phyloP scores from a whole-genome alignment of 1,284 basidiomycete genomes.

The Crocinoboletus sp. region DNA sequence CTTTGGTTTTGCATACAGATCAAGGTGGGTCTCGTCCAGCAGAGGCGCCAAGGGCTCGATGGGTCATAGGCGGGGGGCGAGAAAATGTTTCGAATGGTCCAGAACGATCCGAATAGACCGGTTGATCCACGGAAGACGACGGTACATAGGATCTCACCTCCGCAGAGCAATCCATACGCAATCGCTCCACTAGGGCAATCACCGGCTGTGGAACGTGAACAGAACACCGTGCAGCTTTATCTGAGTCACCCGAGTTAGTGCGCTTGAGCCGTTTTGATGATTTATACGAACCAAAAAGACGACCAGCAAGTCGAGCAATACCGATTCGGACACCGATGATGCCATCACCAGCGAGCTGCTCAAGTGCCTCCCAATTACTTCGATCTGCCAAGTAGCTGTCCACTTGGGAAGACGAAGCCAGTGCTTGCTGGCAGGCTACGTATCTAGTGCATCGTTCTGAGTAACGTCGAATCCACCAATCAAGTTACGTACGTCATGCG shows the following conservation, averaged over 20 bases:
- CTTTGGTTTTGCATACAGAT: conserved; percentile 2
- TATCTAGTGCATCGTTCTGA: conserved; percentile 40
- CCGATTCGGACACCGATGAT: conserved; percentile 88
- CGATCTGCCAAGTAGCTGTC: conserved; percentile 49
- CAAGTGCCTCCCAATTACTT: conserved; percentile 50
- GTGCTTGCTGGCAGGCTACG: conserved; percentile 66
- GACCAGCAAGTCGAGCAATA: conserved; percentile 64
- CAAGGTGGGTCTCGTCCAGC: conserved; percentile 13
- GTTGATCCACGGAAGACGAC: conserved; percentile 14
- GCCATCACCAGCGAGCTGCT: conserved; percentile 58
- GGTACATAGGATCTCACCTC: conserved; percentile 47
- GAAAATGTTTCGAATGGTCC: conserved; percentile 32
- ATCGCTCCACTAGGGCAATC: conserved; percentile 35
- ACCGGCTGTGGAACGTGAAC: conserved; percentile 27
- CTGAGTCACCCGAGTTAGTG: conserved; percentile 15
- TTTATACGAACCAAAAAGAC: conserved; percentile 46
- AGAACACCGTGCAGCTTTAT: conserved; percentile 26
- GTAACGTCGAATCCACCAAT: conserved; percentile 8
- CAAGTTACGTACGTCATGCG: conserved; percentile 64
- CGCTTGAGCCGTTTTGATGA: not conserved
- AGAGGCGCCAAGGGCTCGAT: not conserved
- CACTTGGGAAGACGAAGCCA: conserved; percentile 42
- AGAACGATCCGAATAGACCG: conserved; percentile 12
- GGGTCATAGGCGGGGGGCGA: conserved; percentile 30
- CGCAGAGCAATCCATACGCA: conserved; percentile 45